phyloP scores from a whole-genome alignment of 176 grass and related monocot species.

The Poa annua region DNA sequence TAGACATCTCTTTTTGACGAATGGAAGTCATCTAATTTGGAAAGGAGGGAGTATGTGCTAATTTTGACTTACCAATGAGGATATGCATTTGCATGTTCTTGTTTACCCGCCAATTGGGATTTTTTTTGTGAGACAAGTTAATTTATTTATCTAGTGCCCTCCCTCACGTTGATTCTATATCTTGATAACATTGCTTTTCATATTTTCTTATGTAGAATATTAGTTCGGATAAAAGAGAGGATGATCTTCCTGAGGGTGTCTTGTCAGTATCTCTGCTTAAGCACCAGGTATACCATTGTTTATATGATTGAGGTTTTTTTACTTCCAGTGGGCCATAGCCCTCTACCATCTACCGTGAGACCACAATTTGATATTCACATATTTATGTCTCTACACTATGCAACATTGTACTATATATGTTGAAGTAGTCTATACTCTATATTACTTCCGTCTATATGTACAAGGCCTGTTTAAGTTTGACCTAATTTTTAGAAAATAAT shows the following conservation, averaged over 20 bases:
- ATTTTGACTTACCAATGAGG: constrained; percentile 4
- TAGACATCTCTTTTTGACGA: no score
- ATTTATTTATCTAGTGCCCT: constrained; percentile 2
- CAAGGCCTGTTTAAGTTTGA: not conserved
- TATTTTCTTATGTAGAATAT: constrained; percentile 68
- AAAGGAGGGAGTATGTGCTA: no score
- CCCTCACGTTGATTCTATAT: constrained; percentile 12
- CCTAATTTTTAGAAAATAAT: not conserved
- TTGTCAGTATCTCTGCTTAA: constrained; percentile 84
- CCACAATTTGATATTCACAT: not conserved
- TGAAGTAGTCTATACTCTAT: not conserved
- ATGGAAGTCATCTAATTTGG: no score
- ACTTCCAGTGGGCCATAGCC: not conserved
- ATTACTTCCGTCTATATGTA: not conserved
- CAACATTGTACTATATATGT: constrained; percentile 10
- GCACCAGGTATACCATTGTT: constrained; percentile 73
- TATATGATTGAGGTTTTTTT: not conserved
- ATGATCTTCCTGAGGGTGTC: constrained; percentile 84
- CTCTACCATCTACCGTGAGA: not conserved
- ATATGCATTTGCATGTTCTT: constrained; percentile 22
- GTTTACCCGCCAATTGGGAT: constrained; percentile 20
- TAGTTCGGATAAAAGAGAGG: constrained; percentile 72
- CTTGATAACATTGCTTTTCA: constrained; percentile 39
- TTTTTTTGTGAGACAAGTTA: constrained; percentile 33
- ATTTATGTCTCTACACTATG: not conserved